Evolutionary conservation across 805 yeast genomes (phyloP).

Genomic region (Priceomyces castillae): DNA sequence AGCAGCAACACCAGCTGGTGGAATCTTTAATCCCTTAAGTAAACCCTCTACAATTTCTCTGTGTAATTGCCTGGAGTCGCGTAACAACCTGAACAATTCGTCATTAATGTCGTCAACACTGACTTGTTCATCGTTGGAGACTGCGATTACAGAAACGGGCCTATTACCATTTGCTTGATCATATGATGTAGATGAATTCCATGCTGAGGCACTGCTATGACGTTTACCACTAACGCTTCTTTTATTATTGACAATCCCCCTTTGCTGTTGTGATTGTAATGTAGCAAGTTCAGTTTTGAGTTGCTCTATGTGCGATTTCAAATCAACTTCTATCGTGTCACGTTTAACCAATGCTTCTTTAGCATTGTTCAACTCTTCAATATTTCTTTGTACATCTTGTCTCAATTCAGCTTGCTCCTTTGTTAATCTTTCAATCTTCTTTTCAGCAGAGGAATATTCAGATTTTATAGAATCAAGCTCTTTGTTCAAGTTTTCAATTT

Average conservation of each 20-base stretch:
- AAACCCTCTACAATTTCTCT: constrained; percentile 84
- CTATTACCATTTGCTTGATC: constrained; percentile 43
- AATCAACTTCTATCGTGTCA: constrained; percentile 62
- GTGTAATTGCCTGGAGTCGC: constrained; percentile 70
- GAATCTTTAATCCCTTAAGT: constrained; percentile 79
- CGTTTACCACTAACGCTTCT: constrained; percentile 38
- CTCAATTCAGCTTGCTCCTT: constrained; percentile 61
- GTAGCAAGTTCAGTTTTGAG: constrained; percentile 50
- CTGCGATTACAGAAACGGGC: constrained; percentile 62
- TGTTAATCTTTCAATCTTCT: constrained; percentile 58
- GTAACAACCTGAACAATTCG: constrained; percentile 67
- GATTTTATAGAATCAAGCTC: constrained; percentile 54
- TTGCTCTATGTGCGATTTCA: constrained; percentile 59
- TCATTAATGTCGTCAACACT: constrained; percentile 68
- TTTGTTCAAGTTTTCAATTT: constrained; percentile 48
- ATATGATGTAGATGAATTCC: constrained; percentile 32
- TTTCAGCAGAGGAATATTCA: constrained; percentile 56
- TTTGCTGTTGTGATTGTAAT: constrained; percentile 36
- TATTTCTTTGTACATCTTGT: constrained; percentile 58
- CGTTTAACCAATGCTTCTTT: constrained; percentile 56
- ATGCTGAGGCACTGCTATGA: constrained; percentile 37
- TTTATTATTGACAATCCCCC: constrained; percentile 27
- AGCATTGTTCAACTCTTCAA: constrained; percentile 61
- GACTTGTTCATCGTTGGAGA: constrained; percentile 51
- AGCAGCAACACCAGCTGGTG: constrained; percentile 80